These are phyloP conservation scores for Sporothrix variecibatus DNA, from an alignment of 2,329 filamentous ascomycete species.

Conservation along the genomic window DNA sequence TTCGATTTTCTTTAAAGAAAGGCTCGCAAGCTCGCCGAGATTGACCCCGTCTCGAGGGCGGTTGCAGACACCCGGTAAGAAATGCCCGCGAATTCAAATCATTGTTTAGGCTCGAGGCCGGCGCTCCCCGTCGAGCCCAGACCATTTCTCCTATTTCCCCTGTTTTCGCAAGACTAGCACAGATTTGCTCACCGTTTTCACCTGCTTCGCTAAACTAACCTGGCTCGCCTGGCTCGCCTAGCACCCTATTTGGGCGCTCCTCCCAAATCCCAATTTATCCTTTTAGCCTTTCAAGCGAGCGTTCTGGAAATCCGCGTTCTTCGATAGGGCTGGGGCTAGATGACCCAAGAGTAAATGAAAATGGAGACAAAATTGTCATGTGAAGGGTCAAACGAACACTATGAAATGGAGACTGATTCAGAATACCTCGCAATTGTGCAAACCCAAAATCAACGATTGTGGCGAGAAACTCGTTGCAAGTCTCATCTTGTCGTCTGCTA, in stretches of 20 bases:
- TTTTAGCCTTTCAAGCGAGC: conserved; percentile 9
- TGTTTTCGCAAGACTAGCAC: background rate
- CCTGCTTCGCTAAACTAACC: background rate
- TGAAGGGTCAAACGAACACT: background rate
- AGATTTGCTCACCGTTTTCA: background rate
- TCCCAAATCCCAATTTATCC: background rate
- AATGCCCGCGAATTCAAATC: no score
- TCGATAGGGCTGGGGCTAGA: conserved; percentile 9
- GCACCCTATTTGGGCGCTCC: background rate
- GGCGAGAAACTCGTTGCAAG: background rate
- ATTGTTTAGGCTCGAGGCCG: background rate
- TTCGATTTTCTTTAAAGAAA: background rate
- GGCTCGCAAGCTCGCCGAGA: background rate
- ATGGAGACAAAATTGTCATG: background rate
- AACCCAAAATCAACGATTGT: background rate
- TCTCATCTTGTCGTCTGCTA: no score
- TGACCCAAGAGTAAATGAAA: background rate
- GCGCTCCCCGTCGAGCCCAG: background rate
- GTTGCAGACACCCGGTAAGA: background rate
- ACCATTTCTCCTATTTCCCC: background rate
- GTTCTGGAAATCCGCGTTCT: conserved; percentile 1
- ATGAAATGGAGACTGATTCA: background rate
- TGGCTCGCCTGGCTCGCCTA: no score
- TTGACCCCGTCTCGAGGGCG: conserved; percentile 3
- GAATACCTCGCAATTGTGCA: background rate